These are phyloP conservation scores for Austroboletus niveus DNA, from an alignment of 1,284 basidiomycete genomes.

Conservation along the genomic window DNA sequence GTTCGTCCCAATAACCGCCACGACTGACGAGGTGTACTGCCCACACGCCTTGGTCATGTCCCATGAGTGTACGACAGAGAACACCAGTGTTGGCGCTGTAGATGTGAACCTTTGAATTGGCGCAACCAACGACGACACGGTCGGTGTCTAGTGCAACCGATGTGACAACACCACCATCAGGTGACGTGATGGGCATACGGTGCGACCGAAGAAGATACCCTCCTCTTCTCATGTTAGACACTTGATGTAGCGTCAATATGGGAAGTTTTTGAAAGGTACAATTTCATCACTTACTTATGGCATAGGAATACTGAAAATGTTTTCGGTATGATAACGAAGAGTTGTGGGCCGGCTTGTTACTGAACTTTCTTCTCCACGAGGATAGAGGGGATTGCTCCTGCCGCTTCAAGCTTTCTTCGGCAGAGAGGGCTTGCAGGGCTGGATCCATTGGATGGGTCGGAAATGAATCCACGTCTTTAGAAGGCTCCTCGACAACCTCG, in stretches of 20 bases:
- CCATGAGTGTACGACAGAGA: conserved; percentile 74
- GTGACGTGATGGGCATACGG: conserved; percentile 51
- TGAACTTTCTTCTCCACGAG: conserved; percentile 18
- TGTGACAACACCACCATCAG: conserved; percentile 79
- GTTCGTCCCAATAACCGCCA: conserved; percentile 40
- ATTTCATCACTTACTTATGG: conserved; percentile 55
- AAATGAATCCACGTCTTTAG: conserved; percentile 35
- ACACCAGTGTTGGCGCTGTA: conserved; percentile 83
- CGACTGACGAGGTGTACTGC: conserved; percentile 73
- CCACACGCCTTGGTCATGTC: conserved; percentile 93
- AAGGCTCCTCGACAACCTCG: conserved; percentile 14
- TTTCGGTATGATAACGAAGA: conserved; percentile 55
- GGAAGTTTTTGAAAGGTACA: background rate
- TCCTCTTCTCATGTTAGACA: conserved; percentile 84
- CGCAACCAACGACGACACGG: conserved; percentile 89
- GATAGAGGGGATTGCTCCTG: conserved; percentile 24
- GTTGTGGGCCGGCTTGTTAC: conserved; percentile 12
- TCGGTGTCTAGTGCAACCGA: conserved; percentile 83
- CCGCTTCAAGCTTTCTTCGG: conserved; percentile 32
- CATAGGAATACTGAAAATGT: conserved; percentile 78
- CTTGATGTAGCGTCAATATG: conserved; percentile 36
- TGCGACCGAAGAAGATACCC: conserved; percentile 77
- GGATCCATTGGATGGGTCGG: conserved; percentile 39
- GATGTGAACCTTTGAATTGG: conserved; percentile 85
- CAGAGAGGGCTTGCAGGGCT: conserved; percentile 38